Evolutionary conservation across 2,329 filamentous ascomycete species (phyloP).

Genomic region (Fusarium sp.): DNA sequence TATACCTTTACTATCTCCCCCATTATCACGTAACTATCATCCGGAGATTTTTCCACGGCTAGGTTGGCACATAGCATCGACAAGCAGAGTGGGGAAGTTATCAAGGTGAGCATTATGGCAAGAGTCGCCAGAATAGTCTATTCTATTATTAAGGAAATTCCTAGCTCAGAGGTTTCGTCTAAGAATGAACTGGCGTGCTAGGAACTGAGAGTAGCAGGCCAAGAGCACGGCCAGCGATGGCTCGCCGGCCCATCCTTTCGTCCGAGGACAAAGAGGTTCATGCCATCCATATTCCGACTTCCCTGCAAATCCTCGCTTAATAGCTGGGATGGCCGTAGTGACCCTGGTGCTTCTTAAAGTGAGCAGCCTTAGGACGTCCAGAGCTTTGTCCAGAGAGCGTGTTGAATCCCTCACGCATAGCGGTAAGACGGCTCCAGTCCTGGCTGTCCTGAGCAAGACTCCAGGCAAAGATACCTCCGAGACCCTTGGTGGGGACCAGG

Average conservation of each 20-base stretch:
- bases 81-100: neutral
- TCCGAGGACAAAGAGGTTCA: neutral
- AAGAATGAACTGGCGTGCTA: neutral
- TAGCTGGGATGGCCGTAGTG: neutral
- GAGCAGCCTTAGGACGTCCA: neutral
- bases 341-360: neutral
- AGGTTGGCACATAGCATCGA: neutral
- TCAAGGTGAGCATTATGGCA: no score
- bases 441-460: constrained; percentile 62
- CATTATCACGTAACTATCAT: no score
- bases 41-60: neutral
- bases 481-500: constrained; percentile 49
- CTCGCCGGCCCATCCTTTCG: neutral
- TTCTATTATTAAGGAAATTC: neutral
- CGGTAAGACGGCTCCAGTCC: constrained; percentile 57
- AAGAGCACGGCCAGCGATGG: neutral
- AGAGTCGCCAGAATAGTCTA: neutral
- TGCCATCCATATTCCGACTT: neutral
- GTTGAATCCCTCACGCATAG: constrained; percentile 50
- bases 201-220: neutral
- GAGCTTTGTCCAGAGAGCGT: neutral
- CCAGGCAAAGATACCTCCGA: constrained; percentile 68
- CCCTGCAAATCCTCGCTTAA: neutral
- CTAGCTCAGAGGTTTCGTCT: neutral
- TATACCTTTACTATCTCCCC: neutral